Base-by-base conservation (phyloP, 768 basidiomycete genomes). In the Suillus clintonianus region DNA sequence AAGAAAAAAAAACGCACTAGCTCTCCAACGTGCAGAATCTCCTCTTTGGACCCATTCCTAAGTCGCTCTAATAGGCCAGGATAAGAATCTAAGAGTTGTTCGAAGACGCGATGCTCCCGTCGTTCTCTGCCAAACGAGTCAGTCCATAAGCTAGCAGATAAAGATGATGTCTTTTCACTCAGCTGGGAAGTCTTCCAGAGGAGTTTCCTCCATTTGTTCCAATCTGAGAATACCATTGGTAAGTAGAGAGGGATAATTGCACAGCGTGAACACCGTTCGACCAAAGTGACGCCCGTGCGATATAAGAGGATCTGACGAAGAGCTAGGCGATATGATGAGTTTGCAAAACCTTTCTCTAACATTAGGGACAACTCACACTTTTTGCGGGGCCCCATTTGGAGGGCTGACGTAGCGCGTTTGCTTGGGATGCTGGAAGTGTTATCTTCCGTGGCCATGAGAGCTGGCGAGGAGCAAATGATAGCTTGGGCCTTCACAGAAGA, bases 31-130 rank as follows among this genome's bases (percentile, higher is more conserved):
- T 37, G 42, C n/a, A 60, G 19, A 14, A 51, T 48, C 2, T 63
- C 45, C 27, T 63, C 62, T 14, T 64, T 50, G 2, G 63, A 60
- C 9, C 47, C 45, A 3, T 43, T 59, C n/a, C n/a, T 45, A 11
- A 64, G 19, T 30, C 59, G 42, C 5, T 27, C 59, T 37, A 51
- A 30, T 14, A 64, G 47, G n/a, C 63, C 59, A 8, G 63, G 63
- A 7, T 51, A 22, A 30, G 54, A 39, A 5, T 41, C 9, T 11
- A 64, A 34, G 19, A 64, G 59, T 24, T 60, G 32, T 19, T 30
- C 14, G 22, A 64, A 64, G 2, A 64, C 51, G 4, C 9, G n/a
- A 41, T 60, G 57, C 24, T 64, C 59, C 1, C 57, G 43, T 15
- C 37, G 45, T 32, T 64, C 63, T 11, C 63, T 64, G n/a, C 54